phyloP scores from a whole-genome alignment of 1,139 yeast species.

The Geotrichum cucujoidarum region DNA sequence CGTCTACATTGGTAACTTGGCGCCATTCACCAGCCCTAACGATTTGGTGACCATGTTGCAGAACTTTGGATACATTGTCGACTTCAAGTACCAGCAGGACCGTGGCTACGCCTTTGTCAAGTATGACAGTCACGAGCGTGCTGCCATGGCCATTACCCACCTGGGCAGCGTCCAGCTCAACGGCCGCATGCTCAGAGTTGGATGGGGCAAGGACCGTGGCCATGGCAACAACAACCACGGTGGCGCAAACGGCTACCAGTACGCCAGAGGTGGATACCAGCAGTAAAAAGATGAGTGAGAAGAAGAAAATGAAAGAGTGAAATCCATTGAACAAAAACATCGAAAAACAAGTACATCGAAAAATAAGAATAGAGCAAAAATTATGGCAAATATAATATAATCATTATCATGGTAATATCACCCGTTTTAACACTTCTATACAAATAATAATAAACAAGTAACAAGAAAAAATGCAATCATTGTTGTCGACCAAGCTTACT shows the following conservation, averaged over 20 bases:
- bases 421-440: not conserved
- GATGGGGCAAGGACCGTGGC: conserved; percentile 63
- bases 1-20: conserved; percentile 79
- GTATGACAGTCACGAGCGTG: conserved; percentile 81
- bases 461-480: not conserved
- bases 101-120: conserved; percentile 82
- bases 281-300: too few relatives aligned
- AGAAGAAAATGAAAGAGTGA: too few relatives aligned
- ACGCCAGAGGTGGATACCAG: not conserved
- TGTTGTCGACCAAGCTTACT: not conserved
- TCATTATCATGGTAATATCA: not conserved
- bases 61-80: conserved; percentile 76
- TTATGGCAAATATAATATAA: too few relatives aligned
- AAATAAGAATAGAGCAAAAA: too few relatives aligned
- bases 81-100: conserved; percentile 75
- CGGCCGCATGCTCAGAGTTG: conserved; percentile 76
- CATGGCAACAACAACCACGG: not conserved
- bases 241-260: not conserved
- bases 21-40: conserved; percentile 67
- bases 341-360: too few relatives aligned
- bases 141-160: conserved; percentile 82
- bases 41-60: conserved; percentile 72
- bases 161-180: conserved; percentile 65
- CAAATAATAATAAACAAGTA: not conserved
- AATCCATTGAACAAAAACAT: too few relatives aligned